Evolutionary conservation across 73 alveolate species (phyloP), one percentile per base, ranked within the genome.

Genomic region (Paraurostyla sp.): DNA sequence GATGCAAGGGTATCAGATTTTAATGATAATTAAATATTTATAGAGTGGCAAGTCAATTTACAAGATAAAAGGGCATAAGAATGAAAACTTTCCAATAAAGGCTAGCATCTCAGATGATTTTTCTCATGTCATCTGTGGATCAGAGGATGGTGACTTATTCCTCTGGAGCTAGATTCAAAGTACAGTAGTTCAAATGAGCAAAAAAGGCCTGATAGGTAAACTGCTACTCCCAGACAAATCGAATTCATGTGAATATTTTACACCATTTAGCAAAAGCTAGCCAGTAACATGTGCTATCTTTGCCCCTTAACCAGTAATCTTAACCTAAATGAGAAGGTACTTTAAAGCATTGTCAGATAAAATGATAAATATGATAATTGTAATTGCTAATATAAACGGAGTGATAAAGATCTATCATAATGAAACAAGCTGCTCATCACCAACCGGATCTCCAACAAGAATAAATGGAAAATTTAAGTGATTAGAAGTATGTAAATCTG

Each of bases 61-160:
- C 59, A 96, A 96, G 80, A 91, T 88, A 86, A 96, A 91, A 89
- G 99, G 98, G 25, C 94, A 93, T 84, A 89, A 76, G 63, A 94
- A 93, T 80, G 95, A 95, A 71, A 80, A 85, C 16, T 87, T 89
- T 43, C 95, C 91, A 71, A 87, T 96, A 11, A 81, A 94, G 41
- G 95, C 98, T 32, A 81, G 88, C 50, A 73, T 87, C 0, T 90
- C 94, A 40, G 92, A 88, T 48, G 95, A 95, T 69, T 73, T 49
- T 49, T 92, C 83, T 49, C 83, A 93, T 32, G 92, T 96, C 38
- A 82, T 96, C 56, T 82, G 98, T 49, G 99, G 98, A 40, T 88
- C 97, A 54, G 99, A 96, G 88, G 94, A 96, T 89, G 99, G 98
- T 0, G 89, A 88, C 49, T 86, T 95, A 7, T 95, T 93, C 89